Evolutionary conservation across 305 asterid species (phyloP).

Genomic region (Withania somnifera): DNA sequence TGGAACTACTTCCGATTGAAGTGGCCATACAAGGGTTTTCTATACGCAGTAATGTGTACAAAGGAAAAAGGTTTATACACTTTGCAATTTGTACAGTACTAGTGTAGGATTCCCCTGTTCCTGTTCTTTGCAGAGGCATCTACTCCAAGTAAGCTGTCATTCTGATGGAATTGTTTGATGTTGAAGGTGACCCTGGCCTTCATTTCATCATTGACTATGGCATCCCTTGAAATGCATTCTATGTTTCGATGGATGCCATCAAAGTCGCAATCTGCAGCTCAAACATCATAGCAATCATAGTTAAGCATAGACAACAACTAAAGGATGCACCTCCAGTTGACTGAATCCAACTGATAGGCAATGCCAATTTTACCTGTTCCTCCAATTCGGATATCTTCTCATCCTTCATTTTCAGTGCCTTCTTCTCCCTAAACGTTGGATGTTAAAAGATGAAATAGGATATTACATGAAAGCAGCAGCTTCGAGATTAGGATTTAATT

Average conservation of each 20-base stretch:
- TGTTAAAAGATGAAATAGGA: not conserved
- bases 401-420: constrained; percentile 33
- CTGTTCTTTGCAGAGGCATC: constrained; percentile 25
- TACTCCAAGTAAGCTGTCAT: constrained; percentile 1
- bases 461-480: not conserved
- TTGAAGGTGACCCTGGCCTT: not conserved
- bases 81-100: not conserved
- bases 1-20: too few relatives aligned
- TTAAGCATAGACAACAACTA: not conserved
- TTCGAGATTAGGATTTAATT: not conserved
- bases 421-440: constrained; percentile 43
- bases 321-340: not conserved
- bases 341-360: not conserved
- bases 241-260: constrained; percentile 51
- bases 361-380: constrained; percentile 46
- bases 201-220: constrained; percentile 16
- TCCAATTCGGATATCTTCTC: constrained; percentile 58
- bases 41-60: not conserved
- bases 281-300: constrained; percentile 6
- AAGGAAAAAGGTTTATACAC: not conserved
- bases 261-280: constrained; percentile 41
- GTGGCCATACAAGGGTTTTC: too few relatives aligned
- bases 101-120: not conserved
- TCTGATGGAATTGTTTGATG: not conserved
- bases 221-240: constrained; percentile 22